Conservation (phyloP, 1,284 basidiomycete species). For the Lentinus polychrous region DNA sequence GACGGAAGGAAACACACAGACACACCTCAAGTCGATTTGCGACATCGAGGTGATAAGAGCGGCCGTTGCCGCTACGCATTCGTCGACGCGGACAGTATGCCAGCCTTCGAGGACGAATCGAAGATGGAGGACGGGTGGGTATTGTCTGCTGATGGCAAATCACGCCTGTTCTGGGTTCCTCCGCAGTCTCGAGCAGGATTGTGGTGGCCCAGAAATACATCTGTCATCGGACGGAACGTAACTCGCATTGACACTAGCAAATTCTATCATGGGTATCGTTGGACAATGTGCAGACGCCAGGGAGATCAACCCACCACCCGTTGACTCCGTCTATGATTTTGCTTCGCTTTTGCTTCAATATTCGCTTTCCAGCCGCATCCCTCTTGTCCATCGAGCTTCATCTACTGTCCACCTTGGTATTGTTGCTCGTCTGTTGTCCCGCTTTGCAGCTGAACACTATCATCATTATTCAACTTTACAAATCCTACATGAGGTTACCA, state of each 20-base stretch:
- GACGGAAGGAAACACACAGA: neutral
- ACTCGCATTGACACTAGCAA: neutral
- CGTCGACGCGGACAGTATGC: neutral
- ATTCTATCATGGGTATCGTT: neutral
- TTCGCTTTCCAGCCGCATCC: neutral
- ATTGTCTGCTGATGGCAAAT: neutral
- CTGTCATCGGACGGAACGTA: neutral
- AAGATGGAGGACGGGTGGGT: neutral
- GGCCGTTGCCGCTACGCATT: neutral
- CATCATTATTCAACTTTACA: too few relatives aligned
- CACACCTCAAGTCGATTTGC: neutral
- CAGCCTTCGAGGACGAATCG: neutral
- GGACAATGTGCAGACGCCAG: neutral
- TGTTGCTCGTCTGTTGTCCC: too few relatives aligned
- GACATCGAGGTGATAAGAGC: neutral
- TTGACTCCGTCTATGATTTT: slow-evolving; percentile 14
- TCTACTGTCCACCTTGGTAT: too few relatives aligned
- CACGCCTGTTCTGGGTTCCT: neutral
- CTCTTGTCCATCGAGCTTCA: too few relatives aligned
- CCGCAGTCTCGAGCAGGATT: neutral
- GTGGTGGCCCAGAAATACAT: neutral
- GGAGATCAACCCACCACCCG: slow-evolving; percentile 19
- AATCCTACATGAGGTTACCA: too few relatives aligned
- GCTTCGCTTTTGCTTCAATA: too few relatives aligned
- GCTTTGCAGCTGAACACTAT: too few relatives aligned